These are phyloP conservation scores for Coniella lustricola DNA, from an alignment of 2,329 filamentous ascomycete genomes.

Conservation along the genomic window DNA sequence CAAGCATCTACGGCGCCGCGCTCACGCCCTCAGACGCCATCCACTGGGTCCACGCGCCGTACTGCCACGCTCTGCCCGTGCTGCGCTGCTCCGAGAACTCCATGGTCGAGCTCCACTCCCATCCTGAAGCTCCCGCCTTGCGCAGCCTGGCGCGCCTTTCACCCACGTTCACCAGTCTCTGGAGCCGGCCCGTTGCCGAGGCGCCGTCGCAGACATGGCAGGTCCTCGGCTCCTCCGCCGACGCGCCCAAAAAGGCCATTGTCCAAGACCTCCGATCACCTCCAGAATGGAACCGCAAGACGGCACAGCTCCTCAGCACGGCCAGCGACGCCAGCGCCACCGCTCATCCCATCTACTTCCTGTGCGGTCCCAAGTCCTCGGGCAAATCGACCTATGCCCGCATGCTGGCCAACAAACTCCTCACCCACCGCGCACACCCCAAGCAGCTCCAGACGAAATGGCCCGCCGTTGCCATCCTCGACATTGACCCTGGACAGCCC, in stretches of 20 bases:
- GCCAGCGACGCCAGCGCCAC: conserved; percentile 26
- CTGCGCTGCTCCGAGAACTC: conserved; percentile 47
- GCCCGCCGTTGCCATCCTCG: conserved; percentile 51
- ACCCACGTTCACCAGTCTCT: conserved; percentile 60
- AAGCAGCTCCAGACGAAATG: conserved; percentile 23
- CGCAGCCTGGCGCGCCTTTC: conserved; percentile 52
- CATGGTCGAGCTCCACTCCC: conserved; percentile 48
- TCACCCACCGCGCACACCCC: conserved; percentile 38
- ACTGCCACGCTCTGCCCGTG: conserved; percentile 63
- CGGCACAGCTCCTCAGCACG: conserved; percentile 37
- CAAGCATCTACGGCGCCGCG: conserved; percentile 59
- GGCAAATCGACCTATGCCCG: conserved; percentile 71
- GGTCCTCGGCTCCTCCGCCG: conserved; percentile 41
- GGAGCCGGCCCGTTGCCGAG: conserved; percentile 40
- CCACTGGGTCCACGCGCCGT: conserved; percentile 58
- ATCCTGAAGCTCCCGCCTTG: conserved; percentile 41
- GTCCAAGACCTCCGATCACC: conserved; percentile 51
- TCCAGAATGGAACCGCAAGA: conserved; percentile 54
- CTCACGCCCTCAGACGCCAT: conserved; percentile 40
- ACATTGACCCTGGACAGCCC: conserved; percentile 71
- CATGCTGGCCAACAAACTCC: conserved; percentile 57
- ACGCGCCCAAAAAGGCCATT: conserved; percentile 40
- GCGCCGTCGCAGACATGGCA: conserved; percentile 7
- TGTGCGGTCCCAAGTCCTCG: conserved; percentile 64
- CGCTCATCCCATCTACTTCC: conserved; percentile 43